Evolutionary conservation across 2,329 filamentous ascomycete genomes (phyloP).

Genomic region (Arachnomyces sp.): DNA sequence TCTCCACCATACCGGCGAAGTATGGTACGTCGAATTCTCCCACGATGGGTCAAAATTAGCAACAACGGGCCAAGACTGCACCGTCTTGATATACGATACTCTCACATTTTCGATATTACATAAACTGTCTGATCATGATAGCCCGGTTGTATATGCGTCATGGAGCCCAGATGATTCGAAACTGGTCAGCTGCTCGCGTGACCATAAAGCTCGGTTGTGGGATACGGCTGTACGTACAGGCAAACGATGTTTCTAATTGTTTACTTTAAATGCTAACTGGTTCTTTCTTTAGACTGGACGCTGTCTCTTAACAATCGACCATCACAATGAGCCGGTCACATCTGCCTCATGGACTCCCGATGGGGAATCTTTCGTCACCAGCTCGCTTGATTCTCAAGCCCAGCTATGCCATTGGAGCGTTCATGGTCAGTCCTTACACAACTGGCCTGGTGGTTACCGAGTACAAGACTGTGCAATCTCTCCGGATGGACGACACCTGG

Average conservation of each 20-base stretch:
- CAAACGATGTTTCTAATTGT: neutral
- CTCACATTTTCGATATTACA: slow-evolving; percentile 59
- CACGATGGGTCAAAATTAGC: slow-evolving; percentile 77
- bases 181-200: slow-evolving; percentile 74
- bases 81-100: slow-evolving; percentile 76
- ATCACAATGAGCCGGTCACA: slow-evolving; percentile 77
- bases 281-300: slow-evolving; percentile 49
- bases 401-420: slow-evolving; percentile 66
- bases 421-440: slow-evolving; percentile 53
- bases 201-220: slow-evolving; percentile 69
- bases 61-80: slow-evolving; percentile 67
- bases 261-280: slow-evolving; percentile 8
- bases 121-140: slow-evolving; percentile 57
- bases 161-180: slow-evolving; percentile 91
- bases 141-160: slow-evolving; percentile 68
- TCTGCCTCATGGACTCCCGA: slow-evolving; percentile 84
- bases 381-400: slow-evolving; percentile 60
- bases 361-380: slow-evolving; percentile 69
- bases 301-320: slow-evolving; percentile 56
- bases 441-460: slow-evolving; percentile 64
- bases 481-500: slow-evolving; percentile 68
- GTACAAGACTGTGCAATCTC: slow-evolving; percentile 83
- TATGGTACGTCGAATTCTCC: slow-evolving; percentile 89
- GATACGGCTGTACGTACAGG: slow-evolving; percentile 54
- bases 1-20: slow-evolving; percentile 66